Conservation (phyloP, 805 yeast species). For the Candida mattraensis region DNA sequence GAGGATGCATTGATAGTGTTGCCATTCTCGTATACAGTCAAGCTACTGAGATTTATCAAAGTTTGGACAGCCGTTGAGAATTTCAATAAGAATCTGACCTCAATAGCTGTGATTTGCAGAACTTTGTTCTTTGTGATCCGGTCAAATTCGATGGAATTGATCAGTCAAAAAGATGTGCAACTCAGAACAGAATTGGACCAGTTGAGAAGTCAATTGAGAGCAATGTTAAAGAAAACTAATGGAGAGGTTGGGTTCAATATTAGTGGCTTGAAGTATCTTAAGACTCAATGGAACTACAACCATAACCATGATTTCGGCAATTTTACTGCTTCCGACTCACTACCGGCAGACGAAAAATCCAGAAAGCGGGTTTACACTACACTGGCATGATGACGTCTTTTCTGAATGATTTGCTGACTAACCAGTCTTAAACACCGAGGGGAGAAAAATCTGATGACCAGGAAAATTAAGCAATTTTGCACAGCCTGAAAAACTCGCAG, state of each 20-base stretch:
- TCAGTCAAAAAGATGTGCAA: constrained; percentile 60
- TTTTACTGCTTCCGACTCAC: constrained; percentile 59
- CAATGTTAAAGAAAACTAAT: constrained; percentile 49
- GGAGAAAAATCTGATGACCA: too few species aligned
- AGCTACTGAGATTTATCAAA: constrained; percentile 69
- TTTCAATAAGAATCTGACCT: constrained; percentile 42
- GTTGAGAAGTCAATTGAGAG: constrained; percentile 63
- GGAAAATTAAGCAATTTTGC: too few species aligned
- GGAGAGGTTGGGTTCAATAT: constrained; percentile 78
- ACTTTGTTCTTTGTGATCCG: constrained; percentile 73
- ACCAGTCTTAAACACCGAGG: too few species aligned
- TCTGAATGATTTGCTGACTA: too few species aligned
- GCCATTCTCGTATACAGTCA: constrained; percentile 81
- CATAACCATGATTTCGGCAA: constrained; percentile 78
- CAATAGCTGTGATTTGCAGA: constrained; percentile 66
- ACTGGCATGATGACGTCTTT: constrained; percentile 14
- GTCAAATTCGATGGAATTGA: constrained; percentile 76
- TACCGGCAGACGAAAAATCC: constrained; percentile 43
- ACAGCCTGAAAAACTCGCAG: too few species aligned
- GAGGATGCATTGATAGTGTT: constrained; percentile 91
- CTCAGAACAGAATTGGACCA: constrained; percentile 63
- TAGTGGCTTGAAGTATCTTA: constrained; percentile 74
- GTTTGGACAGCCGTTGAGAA: constrained; percentile 61
- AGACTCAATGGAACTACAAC: constrained; percentile 72
- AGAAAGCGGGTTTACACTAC: constrained; percentile 65